These are phyloP conservation scores for Capronia americana DNA, from an alignment of 2,329 filamentous ascomycete species.

Conservation along the genomic window DNA sequence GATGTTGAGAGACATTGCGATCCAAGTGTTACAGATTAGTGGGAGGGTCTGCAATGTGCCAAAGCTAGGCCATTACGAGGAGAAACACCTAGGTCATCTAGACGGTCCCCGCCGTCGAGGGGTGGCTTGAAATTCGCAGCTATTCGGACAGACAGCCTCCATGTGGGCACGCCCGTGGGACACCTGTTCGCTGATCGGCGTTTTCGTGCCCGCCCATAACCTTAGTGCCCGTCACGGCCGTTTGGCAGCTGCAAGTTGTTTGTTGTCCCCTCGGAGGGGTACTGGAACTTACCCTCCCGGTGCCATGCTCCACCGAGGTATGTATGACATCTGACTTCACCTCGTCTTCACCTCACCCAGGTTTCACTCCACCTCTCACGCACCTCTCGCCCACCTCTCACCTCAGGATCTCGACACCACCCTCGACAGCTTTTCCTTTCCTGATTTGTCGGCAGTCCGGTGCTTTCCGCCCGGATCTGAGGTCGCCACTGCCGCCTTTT, in stretches of 20 bases:
- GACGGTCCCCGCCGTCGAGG: neutral
- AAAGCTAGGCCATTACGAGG: neutral
- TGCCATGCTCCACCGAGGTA: conserved; percentile 1
- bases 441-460: neutral
- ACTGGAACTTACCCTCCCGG: neutral
- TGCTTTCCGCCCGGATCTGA: neutral
- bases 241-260: neutral
- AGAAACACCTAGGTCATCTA: neutral
- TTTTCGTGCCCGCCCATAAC: neutral
- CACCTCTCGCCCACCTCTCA: conserved; percentile 6
- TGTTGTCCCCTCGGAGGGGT: neutral
- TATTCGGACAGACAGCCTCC: neutral
- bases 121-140: neutral
- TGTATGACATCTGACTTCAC: conserved; percentile 1
- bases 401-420: neutral
- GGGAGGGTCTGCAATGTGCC: neutral
- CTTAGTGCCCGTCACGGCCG: neutral
- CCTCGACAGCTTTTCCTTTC: neutral
- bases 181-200: conserved; percentile 8
- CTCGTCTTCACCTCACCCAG: conserved; percentile 4
- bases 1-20: neutral
- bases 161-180: neutral
- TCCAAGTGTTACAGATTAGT: neutral
- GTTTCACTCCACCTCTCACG: conserved; percentile 12
- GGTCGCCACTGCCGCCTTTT: neutral